Conservation (phyloP, 1,139 yeast species). For the Debaryomyces fabryi region DNA sequence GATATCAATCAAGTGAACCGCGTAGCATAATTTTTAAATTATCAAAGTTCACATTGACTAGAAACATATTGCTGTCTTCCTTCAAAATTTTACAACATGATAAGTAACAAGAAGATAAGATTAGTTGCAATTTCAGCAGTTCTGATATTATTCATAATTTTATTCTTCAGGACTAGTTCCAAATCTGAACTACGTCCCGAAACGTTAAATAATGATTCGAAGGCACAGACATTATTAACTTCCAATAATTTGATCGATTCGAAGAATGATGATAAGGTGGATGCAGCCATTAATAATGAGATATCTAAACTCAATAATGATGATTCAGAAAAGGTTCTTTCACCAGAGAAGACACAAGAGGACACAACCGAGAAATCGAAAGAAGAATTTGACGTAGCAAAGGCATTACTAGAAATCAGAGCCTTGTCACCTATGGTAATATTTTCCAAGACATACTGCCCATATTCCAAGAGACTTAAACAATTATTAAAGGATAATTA, state of each 20-base stretch:
- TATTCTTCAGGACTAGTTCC: conserved; percentile 14
- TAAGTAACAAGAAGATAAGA: conserved; percentile 22
- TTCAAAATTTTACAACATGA: conserved; percentile 14
- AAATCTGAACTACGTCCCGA: conserved; percentile 2
- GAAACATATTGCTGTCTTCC: not conserved
- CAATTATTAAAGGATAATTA: conserved; percentile 63
- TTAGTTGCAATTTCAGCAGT: conserved; percentile 21
- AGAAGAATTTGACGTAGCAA: conserved; percentile 57
- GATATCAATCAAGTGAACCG: not conserved
- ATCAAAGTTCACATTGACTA: not conserved
- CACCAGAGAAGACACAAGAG: conserved; percentile 8
- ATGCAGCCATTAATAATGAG: conserved; percentile 45
- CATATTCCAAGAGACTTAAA: conserved; percentile 74
- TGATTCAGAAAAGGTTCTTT: conserved; percentile 9
- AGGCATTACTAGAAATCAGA: conserved; percentile 61
- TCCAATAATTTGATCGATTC: conserved; percentile 27
- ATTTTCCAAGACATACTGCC: conserved; percentile 73
- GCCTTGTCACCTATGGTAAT: conserved; percentile 68
- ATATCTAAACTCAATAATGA: conserved; percentile 30
- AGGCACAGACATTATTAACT: conserved; percentile 9
- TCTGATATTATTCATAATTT: conserved; percentile 17
- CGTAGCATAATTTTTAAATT: not conserved
- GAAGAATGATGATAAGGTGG: conserved; percentile 37
- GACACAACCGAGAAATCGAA: conserved; percentile 17
- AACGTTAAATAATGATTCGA: conserved; percentile 1